Conservation (phyloP, 176 grass and related monocot genomes). For the Luzula sylvatica region DNA sequence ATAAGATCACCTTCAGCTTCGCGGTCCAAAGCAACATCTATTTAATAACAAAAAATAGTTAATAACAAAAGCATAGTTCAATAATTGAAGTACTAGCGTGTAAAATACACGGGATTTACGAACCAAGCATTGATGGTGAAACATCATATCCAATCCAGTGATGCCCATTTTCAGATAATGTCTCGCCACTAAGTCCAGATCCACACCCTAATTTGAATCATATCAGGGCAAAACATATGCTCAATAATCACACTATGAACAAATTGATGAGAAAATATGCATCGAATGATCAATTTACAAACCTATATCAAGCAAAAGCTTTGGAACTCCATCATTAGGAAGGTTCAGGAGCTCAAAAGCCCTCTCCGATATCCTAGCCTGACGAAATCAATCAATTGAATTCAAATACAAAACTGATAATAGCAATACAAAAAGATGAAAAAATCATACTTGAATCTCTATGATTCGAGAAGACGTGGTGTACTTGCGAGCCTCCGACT, state of each 20-base stretch:
- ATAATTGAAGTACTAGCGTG: too few species aligned
- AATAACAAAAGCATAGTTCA: not conserved
- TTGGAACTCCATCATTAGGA: constrained; percentile 62
- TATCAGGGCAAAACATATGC: not conserved
- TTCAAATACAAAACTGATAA: not conserved
- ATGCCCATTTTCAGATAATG: constrained; percentile 66
- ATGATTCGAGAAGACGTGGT: constrained; percentile 96
- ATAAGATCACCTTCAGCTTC: constrained; percentile 75
- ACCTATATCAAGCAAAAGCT: constrained; percentile 92
- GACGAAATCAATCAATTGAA: not conserved
- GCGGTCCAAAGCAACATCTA: constrained; percentile 79
- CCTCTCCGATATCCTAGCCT: constrained; percentile 92
- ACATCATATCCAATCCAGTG: constrained; percentile 98
- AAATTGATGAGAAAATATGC: not conserved
- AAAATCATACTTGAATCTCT: constrained; percentile 64
- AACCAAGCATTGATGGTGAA: constrained; percentile 85
- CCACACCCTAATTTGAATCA: constrained; percentile 46
- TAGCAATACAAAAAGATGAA: not conserved
- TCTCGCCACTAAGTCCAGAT: constrained; percentile 84
- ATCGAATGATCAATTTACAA: not conserved
- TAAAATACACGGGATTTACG: constrained; percentile 15
- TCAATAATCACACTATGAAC: not conserved
- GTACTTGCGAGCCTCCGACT: constrained; percentile 87
- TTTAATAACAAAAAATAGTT: not conserved
- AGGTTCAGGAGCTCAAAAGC: constrained; percentile 76